Evolutionary conservation across 1,139 yeast genomes (phyloP), one percentile per base, ranked within the genome.

Genomic region (Pichia inconspicua): DNA sequence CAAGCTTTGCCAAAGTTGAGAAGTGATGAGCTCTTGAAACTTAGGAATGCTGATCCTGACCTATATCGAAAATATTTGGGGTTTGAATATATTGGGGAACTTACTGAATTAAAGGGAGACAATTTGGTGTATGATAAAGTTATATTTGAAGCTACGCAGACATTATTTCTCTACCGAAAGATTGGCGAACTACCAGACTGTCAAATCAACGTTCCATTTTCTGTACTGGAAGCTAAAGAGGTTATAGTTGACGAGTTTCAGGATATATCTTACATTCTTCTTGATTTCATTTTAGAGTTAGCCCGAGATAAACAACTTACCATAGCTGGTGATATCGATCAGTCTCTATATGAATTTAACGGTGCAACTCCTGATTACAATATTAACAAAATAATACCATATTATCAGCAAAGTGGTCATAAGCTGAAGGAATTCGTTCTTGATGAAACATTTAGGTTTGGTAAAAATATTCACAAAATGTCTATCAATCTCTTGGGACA

Each of bases 201-300:
- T 0, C 50, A 19, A 5, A 22, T 37, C 5, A 35, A 41, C n/a
- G 40, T 43, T 14, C 47, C 50, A 7, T n/a, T 28, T 1, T 10
- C 12, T n/a, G 44, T 48, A 19, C 9, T 42, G 2, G 38, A 46
- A 6, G 28, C 41, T 11, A 53, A 53, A 35, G 46, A 51, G 36
- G 46, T 84, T 0, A 63, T 85, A 0, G 79, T 84, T 12, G 95
- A 85, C 63, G 95, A 85, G 63, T 82, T 80, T 58, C 94, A 85
- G 61, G 95, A 85, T 63, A 71, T 83, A 64, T 75, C 80, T 53
- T 72, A 73, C 0, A 69, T 68, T n/a, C 67, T 83, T 27, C 60
- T 77, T 42, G 67, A 70, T 12, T 61, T 84, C 6, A 63, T 83
- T 4, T 60, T 66, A 42, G 58, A 62, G 1, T 61, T 82, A 1